A percentile compares a stretch with the other conserved stretches of the same genome.
Evolutionary conservation across 2,329 filamentous ascomycete species (phyloP).

Genomic region (Chaetomium globosum): DNA sequence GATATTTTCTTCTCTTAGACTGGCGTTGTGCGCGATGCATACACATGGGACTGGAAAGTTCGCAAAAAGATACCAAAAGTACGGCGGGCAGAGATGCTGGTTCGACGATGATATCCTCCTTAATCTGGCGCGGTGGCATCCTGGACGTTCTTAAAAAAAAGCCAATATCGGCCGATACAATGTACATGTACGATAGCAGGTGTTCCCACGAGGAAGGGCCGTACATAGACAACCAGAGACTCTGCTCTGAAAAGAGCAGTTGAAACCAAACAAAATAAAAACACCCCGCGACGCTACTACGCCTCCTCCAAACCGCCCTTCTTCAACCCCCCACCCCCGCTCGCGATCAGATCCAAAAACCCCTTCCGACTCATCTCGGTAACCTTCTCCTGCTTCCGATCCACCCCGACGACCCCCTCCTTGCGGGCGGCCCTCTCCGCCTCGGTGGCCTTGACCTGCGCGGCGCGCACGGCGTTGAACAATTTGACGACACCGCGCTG

Average conservation of each 20-base stretch:
- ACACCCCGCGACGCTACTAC: slow-evolving; percentile 34
- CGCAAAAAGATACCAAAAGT: slow-evolving; percentile 35
- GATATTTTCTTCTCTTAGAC: slow-evolving; percentile 16
- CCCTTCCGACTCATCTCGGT: slow-evolving; percentile 97
- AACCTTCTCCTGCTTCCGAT: slow-evolving; percentile 79
- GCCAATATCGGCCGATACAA: slow-evolving; percentile 15
- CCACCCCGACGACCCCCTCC: slow-evolving; percentile 76
- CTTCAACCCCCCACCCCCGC: slow-evolving; percentile 61
- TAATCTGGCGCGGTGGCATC: background rate
- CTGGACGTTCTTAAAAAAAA: background rate
- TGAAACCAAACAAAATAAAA: background rate
- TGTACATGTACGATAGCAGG: slow-evolving; percentile 30
- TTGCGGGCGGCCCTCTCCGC: slow-evolving; percentile 70
- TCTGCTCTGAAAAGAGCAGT: slow-evolving; percentile 26
- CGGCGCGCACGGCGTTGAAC: slow-evolving; percentile 91
- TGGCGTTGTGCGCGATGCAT: slow-evolving; percentile 24
- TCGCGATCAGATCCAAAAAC: slow-evolving; percentile 86
- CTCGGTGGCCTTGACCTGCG: slow-evolving; percentile 84
- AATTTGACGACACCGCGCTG: slow-evolving; percentile 93
- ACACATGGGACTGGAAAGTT: slow-evolving; percentile 20
- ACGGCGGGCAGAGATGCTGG: slow-evolving; percentile 13
- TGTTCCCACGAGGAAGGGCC: slow-evolving; percentile 3
- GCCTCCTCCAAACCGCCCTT: slow-evolving; percentile 63
- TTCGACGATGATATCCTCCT: background rate
- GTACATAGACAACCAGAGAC: slow-evolving; percentile 27